Conservation (phyloP, 2,329 filamentous ascomycete genomes). For the Periglandula ipomoeae region DNA sequence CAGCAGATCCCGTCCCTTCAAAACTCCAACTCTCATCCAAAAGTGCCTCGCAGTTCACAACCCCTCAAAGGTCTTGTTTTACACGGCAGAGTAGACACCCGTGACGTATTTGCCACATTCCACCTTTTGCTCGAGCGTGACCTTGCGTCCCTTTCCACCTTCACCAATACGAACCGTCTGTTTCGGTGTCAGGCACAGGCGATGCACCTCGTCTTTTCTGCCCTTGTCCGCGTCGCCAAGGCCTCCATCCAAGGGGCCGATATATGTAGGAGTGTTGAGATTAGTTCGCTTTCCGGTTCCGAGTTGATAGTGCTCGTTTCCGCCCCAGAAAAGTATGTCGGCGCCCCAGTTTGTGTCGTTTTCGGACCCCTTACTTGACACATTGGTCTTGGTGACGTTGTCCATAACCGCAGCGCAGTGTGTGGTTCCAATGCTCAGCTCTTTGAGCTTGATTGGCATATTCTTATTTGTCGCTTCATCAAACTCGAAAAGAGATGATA, state of each 20-base stretch:
- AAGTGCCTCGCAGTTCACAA: too few species aligned
- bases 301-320: constrained; percentile 88
- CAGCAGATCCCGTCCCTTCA: not conserved
- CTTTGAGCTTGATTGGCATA: constrained; percentile 68
- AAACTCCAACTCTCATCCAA: too few species aligned
- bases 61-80: constrained; percentile 8
- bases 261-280: constrained; percentile 63
- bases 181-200: constrained; percentile 73
- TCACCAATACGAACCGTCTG: constrained; percentile 57
- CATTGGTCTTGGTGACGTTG: constrained; percentile 62
- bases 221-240: constrained; percentile 49
- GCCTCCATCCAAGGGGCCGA: constrained; percentile 62
- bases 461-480: constrained; percentile 61
- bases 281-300: constrained; percentile 88
- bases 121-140: constrained; percentile 74
- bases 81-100: constrained; percentile 67
- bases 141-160: constrained; percentile 53
- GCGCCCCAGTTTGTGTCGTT: constrained; percentile 81
- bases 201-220: constrained; percentile 54
- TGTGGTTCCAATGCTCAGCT: constrained; percentile 66
- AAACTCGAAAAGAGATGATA: constrained; percentile 81
- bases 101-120: constrained; percentile 79
- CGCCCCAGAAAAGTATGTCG: constrained; percentile 88
- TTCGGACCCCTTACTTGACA: constrained; percentile 38
- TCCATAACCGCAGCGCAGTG: constrained; percentile 78